Evolutionary conservation across 305 asterid genomes (phyloP).

Genomic region (Striga hermonthica): DNA sequence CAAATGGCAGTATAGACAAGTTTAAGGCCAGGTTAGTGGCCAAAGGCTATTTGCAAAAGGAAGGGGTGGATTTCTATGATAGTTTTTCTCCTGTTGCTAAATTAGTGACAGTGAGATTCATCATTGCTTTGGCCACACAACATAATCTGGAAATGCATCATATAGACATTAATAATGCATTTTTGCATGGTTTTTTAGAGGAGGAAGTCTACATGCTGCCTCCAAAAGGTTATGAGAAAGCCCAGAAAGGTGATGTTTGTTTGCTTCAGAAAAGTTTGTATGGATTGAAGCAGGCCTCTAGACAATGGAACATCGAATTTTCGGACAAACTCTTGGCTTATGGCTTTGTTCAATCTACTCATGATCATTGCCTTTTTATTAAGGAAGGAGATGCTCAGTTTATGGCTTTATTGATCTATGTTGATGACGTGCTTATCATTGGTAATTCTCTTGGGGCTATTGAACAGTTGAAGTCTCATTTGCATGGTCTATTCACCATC

Average conservation of each 20-base stretch:
- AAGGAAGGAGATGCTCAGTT: too few relatives aligned
- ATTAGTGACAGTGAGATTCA: background rate
- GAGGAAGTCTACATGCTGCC: background rate
- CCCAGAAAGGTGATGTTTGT: background rate
- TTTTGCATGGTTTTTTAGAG: background rate
- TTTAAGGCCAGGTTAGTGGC: too few relatives aligned
- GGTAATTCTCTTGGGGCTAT: too few relatives aligned
- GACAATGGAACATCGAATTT: background rate
- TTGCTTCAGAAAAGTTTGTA: background rate
- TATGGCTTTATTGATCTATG: background rate
- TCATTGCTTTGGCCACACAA: background rate
- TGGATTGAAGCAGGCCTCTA: background rate
- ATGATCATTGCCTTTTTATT: background rate
- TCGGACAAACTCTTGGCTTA: background rate
- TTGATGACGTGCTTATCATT: background rate
- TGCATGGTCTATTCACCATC: too few relatives aligned
- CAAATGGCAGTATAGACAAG: too few relatives aligned
- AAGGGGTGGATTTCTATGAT: too few relatives aligned
- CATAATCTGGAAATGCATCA: background rate
- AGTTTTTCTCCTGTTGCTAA: too few relatives aligned
- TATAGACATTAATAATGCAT: background rate
- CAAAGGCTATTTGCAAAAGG: too few relatives aligned
- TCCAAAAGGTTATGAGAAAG: background rate
- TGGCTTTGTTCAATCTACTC: background rate
- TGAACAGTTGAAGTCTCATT: too few relatives aligned